Conservation (phyloP, 116 monocot species). For the Phalaenopsis hybrid region DNA sequence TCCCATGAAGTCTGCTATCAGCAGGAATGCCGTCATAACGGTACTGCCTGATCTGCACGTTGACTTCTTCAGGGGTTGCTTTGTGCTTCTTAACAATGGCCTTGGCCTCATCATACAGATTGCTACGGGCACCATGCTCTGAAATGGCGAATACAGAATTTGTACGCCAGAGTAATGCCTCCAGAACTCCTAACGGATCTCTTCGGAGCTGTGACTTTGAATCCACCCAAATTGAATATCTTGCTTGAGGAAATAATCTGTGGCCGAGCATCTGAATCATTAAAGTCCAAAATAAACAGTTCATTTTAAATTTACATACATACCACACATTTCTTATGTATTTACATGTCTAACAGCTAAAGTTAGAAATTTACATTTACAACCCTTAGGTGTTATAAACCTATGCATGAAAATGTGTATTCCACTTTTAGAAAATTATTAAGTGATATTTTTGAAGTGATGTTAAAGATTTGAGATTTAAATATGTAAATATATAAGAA, state of each 20-base stretch:
- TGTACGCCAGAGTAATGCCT: slow-evolving; percentile 92
- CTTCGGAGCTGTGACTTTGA: slow-evolving; percentile 92
- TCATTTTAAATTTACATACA: too few relatives aligned
- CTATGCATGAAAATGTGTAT: too few relatives aligned
- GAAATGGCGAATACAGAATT: slow-evolving; percentile 83
- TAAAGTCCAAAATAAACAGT: background rate
- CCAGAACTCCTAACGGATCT: slow-evolving; percentile 89
- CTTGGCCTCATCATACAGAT: slow-evolving; percentile 80
- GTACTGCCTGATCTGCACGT: slow-evolving; percentile 72
- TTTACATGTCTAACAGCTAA: too few relatives aligned
- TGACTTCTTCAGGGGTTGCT: slow-evolving; percentile 86
- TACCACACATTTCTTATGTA: too few relatives aligned
- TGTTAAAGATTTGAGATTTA: too few relatives aligned
- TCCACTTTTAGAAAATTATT: too few relatives aligned
- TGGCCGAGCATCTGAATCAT: slow-evolving; percentile 79
- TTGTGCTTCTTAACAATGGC: slow-evolving; percentile 89
- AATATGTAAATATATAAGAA: too few relatives aligned
- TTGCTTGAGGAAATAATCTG: slow-evolving; percentile 83
- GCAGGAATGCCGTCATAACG: slow-evolving; percentile 61
- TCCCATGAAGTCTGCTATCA: slow-evolving; percentile 66
- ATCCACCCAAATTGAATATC: slow-evolving; percentile 95
- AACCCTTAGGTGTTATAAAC: too few relatives aligned
- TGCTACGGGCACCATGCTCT: slow-evolving; percentile 94
- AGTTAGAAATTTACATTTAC: too few relatives aligned
- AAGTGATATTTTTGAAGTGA: too few relatives aligned